Base-by-base conservation (phyloP, 2,329 filamentous ascomycete genomes). In the Apiospora hydei region DNA sequence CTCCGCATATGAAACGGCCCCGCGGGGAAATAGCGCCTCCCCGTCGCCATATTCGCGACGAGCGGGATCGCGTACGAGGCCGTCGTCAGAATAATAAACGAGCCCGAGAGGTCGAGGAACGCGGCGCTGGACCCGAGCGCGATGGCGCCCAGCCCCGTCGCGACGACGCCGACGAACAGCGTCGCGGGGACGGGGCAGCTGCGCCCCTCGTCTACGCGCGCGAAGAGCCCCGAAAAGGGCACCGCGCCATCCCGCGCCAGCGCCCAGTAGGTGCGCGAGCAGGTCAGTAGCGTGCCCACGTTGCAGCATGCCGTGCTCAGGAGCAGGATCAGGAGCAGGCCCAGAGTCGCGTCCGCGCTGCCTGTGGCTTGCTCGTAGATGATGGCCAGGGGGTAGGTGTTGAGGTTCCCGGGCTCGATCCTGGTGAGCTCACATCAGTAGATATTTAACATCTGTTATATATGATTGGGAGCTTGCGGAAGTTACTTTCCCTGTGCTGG, bases 171-270 rank as follows among this genome's bases (percentile, higher is more conserved):
- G 72, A 87, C 88, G 72, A 88, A 84, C n/a, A 91, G 73, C 0
- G 89, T 90, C 1, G 90, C 84, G 71, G 87, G 86, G 72, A 91
- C 82, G 0, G 90, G 90, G 77, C 89, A 91, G 70, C 88, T 88
- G 71, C 89, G 85, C 1, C 74, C 80, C 73, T 84, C 82, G 78
- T 88, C 86, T 75, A 92, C 88, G 24, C 77, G 80, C n/a, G 85
- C 82, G 72, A 91, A 87, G 79, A 88, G 82, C 14, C 77, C 71
- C 1, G 86, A 84, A 21, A 64, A 88, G 0, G 90, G 90, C 3
- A 90, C 89, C 2, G 89, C 89, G 51, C 88, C 86, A 78, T 92
- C 90, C 44, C 90, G 87, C 49, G 89, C 88, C 24, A 89, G 80
- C 0, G 85, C 83, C 87, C 87, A 89, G 79, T 85, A 87, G 46